These are phyloP conservation scores for Aureobasidium sp. DNA, from an alignment of 2,329 filamentous ascomycete species.

Conservation along the genomic window DNA sequence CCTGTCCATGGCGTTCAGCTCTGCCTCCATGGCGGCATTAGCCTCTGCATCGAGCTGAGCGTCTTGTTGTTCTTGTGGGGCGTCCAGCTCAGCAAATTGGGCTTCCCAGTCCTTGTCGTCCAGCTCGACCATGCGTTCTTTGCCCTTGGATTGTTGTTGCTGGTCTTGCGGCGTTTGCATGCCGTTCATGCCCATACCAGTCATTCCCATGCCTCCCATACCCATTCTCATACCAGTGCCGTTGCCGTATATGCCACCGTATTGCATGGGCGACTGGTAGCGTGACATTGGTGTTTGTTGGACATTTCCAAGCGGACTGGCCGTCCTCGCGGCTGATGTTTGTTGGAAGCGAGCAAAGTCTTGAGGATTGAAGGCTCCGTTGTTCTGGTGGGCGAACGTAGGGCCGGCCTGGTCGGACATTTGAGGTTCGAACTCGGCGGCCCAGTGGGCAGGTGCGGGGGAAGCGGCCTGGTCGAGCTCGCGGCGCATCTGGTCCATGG, in stretches of 20 bases:
- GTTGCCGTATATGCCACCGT: slow-evolving; percentile 41
- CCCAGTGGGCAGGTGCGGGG: slow-evolving; percentile 52
- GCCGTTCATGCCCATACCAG: slow-evolving; percentile 45
- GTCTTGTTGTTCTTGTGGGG: slow-evolving; percentile 48
- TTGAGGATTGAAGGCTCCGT: slow-evolving; percentile 61
- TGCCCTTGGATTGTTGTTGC: slow-evolving; percentile 66
- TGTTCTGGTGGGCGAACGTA: slow-evolving; percentile 51
- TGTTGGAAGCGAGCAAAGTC: slow-evolving; percentile 82
- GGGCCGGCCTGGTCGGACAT: slow-evolving; percentile 48
- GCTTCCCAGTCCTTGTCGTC: slow-evolving; percentile 94
- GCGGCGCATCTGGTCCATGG: slow-evolving; percentile 60
- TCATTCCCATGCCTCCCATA: slow-evolving; percentile 29
- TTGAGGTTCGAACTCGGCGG: slow-evolving; percentile 53
- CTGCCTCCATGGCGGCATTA: slow-evolving; percentile 70
- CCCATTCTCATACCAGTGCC: slow-evolving; percentile 53
- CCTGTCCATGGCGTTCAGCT: slow-evolving; percentile 85
- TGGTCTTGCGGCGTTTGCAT: slow-evolving; percentile 30
- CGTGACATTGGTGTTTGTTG: slow-evolving; percentile 36
- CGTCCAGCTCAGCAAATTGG: slow-evolving; percentile 84
- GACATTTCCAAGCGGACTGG: slow-evolving; percentile 15
- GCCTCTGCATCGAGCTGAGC: slow-evolving; percentile 52
- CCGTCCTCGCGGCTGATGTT: slow-evolving; percentile 8
- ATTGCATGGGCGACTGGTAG: slow-evolving; percentile 55
- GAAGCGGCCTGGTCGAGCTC: slow-evolving; percentile 54
- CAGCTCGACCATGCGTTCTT: slow-evolving; percentile 75